Evolutionary conservation across 306 rosid genomes (phyloP), one percentile per base, ranked within the genome.

Genomic region (Parietaria judaica): DNA sequence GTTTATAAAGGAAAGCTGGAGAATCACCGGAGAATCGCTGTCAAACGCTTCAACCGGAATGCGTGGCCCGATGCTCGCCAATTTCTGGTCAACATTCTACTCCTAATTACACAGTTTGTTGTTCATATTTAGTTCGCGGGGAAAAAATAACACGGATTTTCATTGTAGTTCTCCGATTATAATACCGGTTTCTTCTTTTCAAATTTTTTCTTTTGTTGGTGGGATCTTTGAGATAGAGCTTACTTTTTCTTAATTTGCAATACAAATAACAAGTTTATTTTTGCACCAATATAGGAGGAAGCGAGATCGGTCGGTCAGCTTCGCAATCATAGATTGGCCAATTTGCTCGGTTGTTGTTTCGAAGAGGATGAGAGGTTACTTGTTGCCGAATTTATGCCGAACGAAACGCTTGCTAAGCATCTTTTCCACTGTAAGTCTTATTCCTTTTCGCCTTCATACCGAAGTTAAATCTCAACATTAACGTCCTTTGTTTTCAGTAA

Each of bases 51-150:
- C 54, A 88, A 82, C 57, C 80, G 89, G 71, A 81, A 78, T 81
- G 96, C 96, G 52, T 78, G 96, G 96, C 89, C 96, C 17, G 96
- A 84, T 77, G 69, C 79, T 43, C 83, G 82, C 16, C 89, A 84
- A 66, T 84, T 88, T 84, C 66, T 80, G 92, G 96, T 88, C 74
- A 54, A 14, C 67, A 5, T 56, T 36, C 36, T 13, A 17, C 58
- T 9, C 58, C 7, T 36, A 14, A 65, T 7, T 7, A 7, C 3
- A 1, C 50, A 1, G 50, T 46, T 13, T 46, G 8, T 23, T 23
- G 31, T 23, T 23, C 31, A 23, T 23, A 23, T 23, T 23, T 23
- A 23, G 31, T 23, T 23, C 31, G 31, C 31, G 1, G 31, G 31
- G 31, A 23, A 23, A 23, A 23, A 23, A 23, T 23, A 23, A 23